A percentile compares a stretch with the other conserved stretches of the same genome.
phyloP scores from a whole-genome alignment of 2,329 filamentous ascomycete species.

The Exophiala xenobiotica region DNA sequence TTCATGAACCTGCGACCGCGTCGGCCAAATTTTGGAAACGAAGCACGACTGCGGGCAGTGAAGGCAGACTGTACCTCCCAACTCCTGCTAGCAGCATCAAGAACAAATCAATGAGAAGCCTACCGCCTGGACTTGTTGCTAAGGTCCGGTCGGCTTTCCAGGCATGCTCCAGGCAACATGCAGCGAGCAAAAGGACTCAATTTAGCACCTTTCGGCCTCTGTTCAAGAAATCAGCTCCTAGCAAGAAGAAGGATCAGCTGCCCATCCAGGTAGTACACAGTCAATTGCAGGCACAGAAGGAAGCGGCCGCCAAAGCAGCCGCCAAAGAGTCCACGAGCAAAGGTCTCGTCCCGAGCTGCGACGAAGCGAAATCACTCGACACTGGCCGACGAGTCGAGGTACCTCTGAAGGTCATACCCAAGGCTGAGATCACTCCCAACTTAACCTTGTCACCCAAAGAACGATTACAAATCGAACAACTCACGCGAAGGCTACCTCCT shows the following conservation, averaged over 20 bases:
- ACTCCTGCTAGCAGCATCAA: not conserved
- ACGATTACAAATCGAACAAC: conserved; percentile 29
- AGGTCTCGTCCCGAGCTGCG: conserved; percentile 17
- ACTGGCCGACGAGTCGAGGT: conserved; percentile 24
- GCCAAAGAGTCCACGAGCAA: conserved; percentile 2
- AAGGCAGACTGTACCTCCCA: not conserved
- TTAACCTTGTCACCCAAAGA: conserved; percentile 28
- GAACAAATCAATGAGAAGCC: conserved; percentile 9
- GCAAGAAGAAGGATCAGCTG: conserved; percentile 7
- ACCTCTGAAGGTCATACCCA: conserved; percentile 28
- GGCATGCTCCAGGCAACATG: conserved; percentile 24
- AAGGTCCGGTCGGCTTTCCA: conserved; percentile 26
- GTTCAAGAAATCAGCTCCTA: conserved; percentile 9
- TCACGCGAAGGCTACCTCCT: conserved; percentile 25
- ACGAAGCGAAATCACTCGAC: conserved; percentile 21
- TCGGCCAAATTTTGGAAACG: not conserved
- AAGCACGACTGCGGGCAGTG: not conserved
- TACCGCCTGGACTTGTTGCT: conserved; percentile 21
- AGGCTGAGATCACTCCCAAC: conserved; percentile 27
- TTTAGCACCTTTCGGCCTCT: conserved; percentile 22
- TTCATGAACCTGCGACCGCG: conserved; percentile 4
- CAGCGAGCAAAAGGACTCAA: conserved; percentile 8
- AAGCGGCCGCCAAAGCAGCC: conserved; percentile 7
- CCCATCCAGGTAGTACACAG: conserved; percentile 24
- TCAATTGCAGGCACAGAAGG: conserved; percentile 14